A percentile compares a stretch with the other conserved stretches of the same genome.
Evolutionary conservation across 2,329 filamentous ascomycete genomes (phyloP).

Genomic region (Fusarium chlamydosporum): DNA sequence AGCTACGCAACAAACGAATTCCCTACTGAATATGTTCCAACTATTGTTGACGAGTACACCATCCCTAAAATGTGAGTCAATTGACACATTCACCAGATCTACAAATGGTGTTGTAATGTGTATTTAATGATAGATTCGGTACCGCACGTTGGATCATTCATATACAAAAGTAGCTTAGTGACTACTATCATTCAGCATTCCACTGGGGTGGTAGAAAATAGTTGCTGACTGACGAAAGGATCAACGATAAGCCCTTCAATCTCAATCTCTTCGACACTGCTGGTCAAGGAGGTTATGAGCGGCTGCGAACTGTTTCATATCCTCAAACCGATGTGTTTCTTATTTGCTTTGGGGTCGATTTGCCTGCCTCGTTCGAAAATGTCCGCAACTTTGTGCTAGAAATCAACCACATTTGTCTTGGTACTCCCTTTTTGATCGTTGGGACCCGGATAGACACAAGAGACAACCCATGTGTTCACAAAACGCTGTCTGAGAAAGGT

Average conservation of each 20-base stretch:
- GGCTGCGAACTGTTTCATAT: constrained; percentile 93
- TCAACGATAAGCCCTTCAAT: constrained; percentile 98
- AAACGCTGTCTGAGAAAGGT: constrained; percentile 95
- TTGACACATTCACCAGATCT: constrained; percentile 20
- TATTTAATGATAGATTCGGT: not conserved
- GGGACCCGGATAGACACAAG: constrained; percentile 97
- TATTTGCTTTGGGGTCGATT: constrained; percentile 98
- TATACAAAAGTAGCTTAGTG: no score
- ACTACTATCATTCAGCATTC: not conserved
- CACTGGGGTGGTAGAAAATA: constrained; percentile 2
- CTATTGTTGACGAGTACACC: constrained; percentile 99
- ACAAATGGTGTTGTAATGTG: constrained; percentile 1
- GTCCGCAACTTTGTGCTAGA: constrained; percentile 98
- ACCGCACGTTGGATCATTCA: not conserved
- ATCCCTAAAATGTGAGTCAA: constrained; percentile 96
- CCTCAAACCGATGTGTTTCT: constrained; percentile 99
- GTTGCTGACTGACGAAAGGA: constrained; percentile 70
- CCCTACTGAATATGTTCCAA: constrained; percentile 98
- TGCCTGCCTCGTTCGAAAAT: constrained; percentile 97
- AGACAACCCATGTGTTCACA: constrained; percentile 85
- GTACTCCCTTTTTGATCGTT: constrained; percentile 96
- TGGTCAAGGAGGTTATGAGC: constrained; percentile 98
- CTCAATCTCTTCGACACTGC: constrained; percentile 98
- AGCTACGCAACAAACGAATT: constrained; percentile 99
- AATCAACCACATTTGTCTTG: constrained; percentile 97